phyloP scores from a whole-genome alignment of 257 asterid genomes.

The Solanum neorickii region DNA sequence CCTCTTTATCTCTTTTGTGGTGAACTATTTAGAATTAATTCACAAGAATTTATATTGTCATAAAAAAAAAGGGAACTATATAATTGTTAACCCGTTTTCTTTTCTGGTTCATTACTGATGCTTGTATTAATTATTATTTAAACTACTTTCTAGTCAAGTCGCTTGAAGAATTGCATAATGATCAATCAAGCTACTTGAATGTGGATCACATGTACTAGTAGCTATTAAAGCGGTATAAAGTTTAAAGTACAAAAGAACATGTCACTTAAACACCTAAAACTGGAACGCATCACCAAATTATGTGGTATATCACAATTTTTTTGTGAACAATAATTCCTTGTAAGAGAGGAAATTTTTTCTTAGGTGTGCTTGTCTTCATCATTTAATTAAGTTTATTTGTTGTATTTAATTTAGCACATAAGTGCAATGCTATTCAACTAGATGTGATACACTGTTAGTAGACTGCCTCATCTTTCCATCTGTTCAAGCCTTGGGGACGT shows the following conservation, averaged over 20 bases:
- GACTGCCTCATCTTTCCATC: neutral
- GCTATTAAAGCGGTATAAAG: neutral
- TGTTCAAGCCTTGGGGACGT: neutral
- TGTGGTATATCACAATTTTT: neutral
- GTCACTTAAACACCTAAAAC: neutral
- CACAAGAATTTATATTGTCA: neutral
- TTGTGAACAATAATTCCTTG: neutral
- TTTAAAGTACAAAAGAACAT: neutral
- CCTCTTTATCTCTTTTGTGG: neutral
- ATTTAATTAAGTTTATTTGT: neutral
- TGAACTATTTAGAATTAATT: neutral
- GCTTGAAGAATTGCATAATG: neutral
- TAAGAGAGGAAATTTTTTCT: neutral
- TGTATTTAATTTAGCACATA: neutral
- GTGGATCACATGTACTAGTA: neutral
- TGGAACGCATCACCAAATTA: neutral
- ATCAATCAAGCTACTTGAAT: neutral
- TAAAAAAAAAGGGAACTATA: neutral
- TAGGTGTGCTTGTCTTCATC: neutral
- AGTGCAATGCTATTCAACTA: neutral
- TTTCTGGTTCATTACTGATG: neutral
- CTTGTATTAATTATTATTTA: neutral
- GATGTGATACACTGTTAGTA: neutral
- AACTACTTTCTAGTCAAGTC: neutral
- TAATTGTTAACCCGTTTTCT: neutral